A percentile compares a stretch with the other conserved stretches of the same genome.
These are phyloP conservation scores for Trichophyton mentagrophytes DNA, from an alignment of 2,329 filamentous ascomycete species.

Conservation along the genomic window DNA sequence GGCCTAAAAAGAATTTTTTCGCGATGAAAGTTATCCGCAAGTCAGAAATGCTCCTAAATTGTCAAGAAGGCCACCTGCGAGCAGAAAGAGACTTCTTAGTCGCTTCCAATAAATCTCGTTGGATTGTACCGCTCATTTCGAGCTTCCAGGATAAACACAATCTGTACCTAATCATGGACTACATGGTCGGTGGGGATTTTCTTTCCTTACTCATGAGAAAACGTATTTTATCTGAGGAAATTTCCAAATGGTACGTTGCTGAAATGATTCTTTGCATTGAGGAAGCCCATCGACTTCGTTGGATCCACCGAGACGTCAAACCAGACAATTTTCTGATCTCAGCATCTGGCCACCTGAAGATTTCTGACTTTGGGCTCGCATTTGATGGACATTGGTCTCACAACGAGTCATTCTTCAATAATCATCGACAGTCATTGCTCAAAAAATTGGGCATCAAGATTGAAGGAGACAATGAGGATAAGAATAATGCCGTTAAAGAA, in stretches of 20 bases:
- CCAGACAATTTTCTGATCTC: slow-evolving; percentile 94
- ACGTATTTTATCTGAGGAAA: slow-evolving; percentile 64
- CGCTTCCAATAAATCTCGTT: slow-evolving; percentile 71
- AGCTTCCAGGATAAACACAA: slow-evolving; percentile 79
- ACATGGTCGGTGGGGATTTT: slow-evolving; percentile 95
- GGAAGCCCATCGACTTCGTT: slow-evolving; percentile 73
- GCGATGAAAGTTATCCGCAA: slow-evolving; percentile 98
- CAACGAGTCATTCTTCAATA: slow-evolving; percentile 73
- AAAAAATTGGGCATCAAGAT: slow-evolving; percentile 63
- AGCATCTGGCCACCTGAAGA: slow-evolving; percentile 78
- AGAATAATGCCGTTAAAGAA: slow-evolving; percentile 38
- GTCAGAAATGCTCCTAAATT: slow-evolving; percentile 77
- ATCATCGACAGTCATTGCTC: slow-evolving; percentile 66
- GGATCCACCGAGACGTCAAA: slow-evolving; percentile 93
- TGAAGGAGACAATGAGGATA: slow-evolving; percentile 60
- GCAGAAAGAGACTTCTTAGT: slow-evolving; percentile 89
- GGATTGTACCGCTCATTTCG: slow-evolving; percentile 76
- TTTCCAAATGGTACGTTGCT: slow-evolving; percentile 76
- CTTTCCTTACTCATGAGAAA: slow-evolving; percentile 74
- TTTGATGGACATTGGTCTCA: slow-evolving; percentile 95
- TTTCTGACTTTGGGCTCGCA: slow-evolving; percentile 89
- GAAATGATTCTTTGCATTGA: slow-evolving; percentile 96
- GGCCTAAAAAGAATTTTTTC: slow-evolving; percentile 50
- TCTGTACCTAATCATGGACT: slow-evolving; percentile 93
- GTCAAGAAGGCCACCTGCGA: slow-evolving; percentile 82